Conservation (phyloP, 73 alveolate genomes). For the Symbiodinium natans region DNA sequence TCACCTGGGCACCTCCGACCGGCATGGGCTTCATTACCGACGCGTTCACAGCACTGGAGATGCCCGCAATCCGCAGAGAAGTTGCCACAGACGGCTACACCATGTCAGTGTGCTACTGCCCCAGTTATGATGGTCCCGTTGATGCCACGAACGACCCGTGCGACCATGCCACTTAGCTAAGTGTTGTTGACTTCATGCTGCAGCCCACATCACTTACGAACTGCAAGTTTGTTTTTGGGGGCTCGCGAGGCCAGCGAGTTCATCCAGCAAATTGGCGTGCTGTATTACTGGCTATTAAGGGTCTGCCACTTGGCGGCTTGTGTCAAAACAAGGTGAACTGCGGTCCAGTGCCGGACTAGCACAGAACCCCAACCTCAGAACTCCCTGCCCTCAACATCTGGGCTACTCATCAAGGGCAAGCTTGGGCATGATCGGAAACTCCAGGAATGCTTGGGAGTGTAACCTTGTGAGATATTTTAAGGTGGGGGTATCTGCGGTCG, state of each 20-base stretch:
- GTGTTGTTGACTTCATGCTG: too few species aligned
- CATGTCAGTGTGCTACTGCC: conserved; percentile 64
- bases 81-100: conserved; percentile 33
- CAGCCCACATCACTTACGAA: too few species aligned
- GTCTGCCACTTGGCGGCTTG: conserved; percentile 42
- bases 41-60: conserved; percentile 18
- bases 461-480: too few species aligned
- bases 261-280: conserved; percentile 54
- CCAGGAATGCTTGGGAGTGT: too few species aligned
- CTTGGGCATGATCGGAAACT: too few species aligned
- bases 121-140: conserved; percentile 73
- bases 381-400: too few species aligned
- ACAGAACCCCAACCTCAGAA: too few species aligned
- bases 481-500: too few species aligned
- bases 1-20: conserved; percentile 30
- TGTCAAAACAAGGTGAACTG: too few species aligned
- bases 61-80: conserved; percentile 17
- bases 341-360: too few species aligned
- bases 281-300: conserved; percentile 68
- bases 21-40: conserved; percentile 60
- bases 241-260: conserved; percentile 64
- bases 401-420: too few species aligned
- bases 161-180: conserved; percentile 20
- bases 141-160: conserved; percentile 47
- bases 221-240: too few species aligned